Evolutionary conservation across 169 alveolate species (phyloP), one percentile per base, ranked within the genome.

Genomic region (Plasmodium malariae): DNA sequence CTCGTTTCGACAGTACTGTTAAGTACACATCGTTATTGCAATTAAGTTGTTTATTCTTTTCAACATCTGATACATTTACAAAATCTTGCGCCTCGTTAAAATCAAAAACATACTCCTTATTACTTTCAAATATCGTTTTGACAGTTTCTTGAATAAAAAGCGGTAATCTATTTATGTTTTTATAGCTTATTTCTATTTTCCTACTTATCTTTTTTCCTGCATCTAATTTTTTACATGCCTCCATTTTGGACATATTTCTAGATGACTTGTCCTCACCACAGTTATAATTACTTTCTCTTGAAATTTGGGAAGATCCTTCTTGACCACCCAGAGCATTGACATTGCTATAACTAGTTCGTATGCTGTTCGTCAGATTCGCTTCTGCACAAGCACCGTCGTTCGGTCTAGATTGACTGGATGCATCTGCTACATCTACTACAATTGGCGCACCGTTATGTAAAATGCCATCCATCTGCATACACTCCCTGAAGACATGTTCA

Each of bases 161-260:
- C 11, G 91, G 91, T 55, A 83, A 59, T 19, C 34, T 83, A 12
- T 51, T 36, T 45, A 83, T 65, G 36, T 83, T 83, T 49, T 30
- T 30, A 59, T 83, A 65, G 30, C 40, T 65, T 12, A 83, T 24
- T 2, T 83, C 73, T 17, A 67, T 32, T n/a, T 55, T 48, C 5
- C 11, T 78, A 30, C 48, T 3, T 11, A 36, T 36, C 0, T 40
- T 67, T 40, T 67, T 67, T 37, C n/a, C 37, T 67, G 14, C 21
- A 2, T 11, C 24, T 49, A 17, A 3, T 30, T 32, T 45, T 6
- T 28, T 45, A 49, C 5, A 24, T 6, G 19, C 5, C 40, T 0
- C 7, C 7, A 6, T 34, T 36, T 67, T 45, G 45, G n/a, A 43
- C 14, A 2, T 34, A 36, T 30, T 65, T 1, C 0, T 65, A 32